Conservation (phyloP, 2,329 filamentous ascomycete species). For the Herpotrichia juniperi region DNA sequence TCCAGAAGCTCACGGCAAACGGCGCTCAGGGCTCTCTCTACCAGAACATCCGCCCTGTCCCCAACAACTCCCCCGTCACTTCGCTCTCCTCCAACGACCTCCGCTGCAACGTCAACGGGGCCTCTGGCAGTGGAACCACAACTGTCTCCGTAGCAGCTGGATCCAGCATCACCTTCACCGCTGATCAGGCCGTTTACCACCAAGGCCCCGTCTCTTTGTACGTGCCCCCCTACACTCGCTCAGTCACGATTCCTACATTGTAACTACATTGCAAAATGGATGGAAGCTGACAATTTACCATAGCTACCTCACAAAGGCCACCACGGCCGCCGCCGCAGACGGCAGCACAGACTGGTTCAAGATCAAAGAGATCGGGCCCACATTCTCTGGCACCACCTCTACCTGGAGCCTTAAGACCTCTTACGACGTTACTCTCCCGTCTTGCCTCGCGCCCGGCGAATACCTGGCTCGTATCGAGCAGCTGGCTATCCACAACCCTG, state of each 20-base stretch:
- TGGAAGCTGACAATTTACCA: not conserved
- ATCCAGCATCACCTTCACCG: conserved; percentile 17
- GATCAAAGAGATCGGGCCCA: conserved; percentile 30
- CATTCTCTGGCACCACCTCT: conserved; percentile 16
- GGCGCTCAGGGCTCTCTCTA: conserved; percentile 30
- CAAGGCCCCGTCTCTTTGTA: conserved; percentile 25
- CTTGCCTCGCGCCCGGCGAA: conserved; percentile 25
- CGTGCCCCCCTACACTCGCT: not conserved
- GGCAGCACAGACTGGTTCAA: conserved; percentile 30
- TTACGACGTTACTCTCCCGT: conserved; percentile 26
- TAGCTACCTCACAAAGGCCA: conserved; percentile 29
- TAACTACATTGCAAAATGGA: no score
- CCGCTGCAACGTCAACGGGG: conserved; percentile 29
- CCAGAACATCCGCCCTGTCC: conserved; percentile 51
- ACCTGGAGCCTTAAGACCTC: conserved; percentile 11
- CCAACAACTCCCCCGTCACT: conserved; percentile 58
- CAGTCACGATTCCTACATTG: no score
- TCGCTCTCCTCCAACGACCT: conserved; percentile 21
- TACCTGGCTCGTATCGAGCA: conserved; percentile 29
- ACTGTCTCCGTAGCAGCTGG: conserved; percentile 23
- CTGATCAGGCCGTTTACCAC: conserved; percentile 26
- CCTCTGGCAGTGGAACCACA: conserved; percentile 11
- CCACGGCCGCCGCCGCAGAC: conserved; percentile 18
- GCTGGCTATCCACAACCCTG: conserved; percentile 27
- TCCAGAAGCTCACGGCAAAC: conserved; percentile 35